Conservation (phyloP, 768 basidiomycete species). For the Psilocybe cyanescens region DNA sequence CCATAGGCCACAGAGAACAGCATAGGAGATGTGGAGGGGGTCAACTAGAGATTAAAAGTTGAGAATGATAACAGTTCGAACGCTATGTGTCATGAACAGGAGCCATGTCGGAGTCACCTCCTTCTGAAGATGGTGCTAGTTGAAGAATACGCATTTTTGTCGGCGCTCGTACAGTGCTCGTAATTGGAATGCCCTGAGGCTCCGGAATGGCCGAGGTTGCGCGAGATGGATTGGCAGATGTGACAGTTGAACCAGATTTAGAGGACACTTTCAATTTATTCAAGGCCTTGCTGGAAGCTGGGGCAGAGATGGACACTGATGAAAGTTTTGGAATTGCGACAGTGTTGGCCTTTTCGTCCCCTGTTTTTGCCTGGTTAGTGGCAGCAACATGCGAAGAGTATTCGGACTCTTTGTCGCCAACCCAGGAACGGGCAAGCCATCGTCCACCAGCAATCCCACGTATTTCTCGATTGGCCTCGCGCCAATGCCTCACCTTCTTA, state of each 20-base stretch:
- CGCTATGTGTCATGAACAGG: constrained; percentile 29
- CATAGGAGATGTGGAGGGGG: background rate
- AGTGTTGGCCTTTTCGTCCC: constrained; percentile 33
- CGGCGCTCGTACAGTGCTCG: constrained; percentile 48
- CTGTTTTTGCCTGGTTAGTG: constrained; percentile 28
- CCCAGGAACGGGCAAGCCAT: constrained; percentile 82
- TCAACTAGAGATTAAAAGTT: background rate
- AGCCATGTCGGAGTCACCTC: constrained; percentile 50
- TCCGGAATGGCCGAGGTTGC: constrained; percentile 58
- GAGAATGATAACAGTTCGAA: background rate
- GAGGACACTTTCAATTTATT: constrained; percentile 45
- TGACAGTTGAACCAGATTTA: constrained; percentile 44
- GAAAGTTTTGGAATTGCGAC: constrained; percentile 41
- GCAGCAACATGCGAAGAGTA: constrained; percentile 45
- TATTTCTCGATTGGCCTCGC: constrained; percentile 74
- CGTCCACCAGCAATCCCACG: constrained; percentile 83
- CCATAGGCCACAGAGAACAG: background rate
- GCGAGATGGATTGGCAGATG: constrained; percentile 59
- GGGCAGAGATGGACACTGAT: constrained; percentile 49
- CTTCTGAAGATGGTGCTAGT: constrained; percentile 53
- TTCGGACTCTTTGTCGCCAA: constrained; percentile 82
- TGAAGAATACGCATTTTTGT: constrained; percentile 73
- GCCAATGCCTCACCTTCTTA: constrained; percentile 72
- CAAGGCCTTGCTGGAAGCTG: constrained; percentile 40
- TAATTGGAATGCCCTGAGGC: constrained; percentile 26